Evolutionary conservation across 148 eudicot genomes (phyloP), one percentile per base, ranked within the genome.

Genomic region (Rhododendron henanense): DNA sequence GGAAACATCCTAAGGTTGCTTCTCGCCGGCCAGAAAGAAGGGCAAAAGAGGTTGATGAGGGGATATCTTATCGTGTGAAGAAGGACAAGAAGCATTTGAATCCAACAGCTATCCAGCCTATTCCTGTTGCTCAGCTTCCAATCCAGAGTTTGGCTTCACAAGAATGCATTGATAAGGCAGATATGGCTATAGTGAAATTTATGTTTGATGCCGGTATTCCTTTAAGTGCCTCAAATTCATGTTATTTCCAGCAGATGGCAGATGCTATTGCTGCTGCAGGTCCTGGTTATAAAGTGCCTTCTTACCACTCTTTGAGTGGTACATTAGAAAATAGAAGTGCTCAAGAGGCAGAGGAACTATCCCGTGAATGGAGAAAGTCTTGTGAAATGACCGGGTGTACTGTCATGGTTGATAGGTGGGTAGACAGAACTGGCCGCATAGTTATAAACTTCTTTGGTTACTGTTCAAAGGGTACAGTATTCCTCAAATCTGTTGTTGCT

Each of bases 371-470:
- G 80, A 84, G 57, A 48, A 80, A 71, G 57, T 59, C 81, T 45
- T 90, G 89, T 87, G n/a, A 55, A 15, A 44, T 45, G 25, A 80
- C 57, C 11, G 89, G 89, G 6, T 90, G 92, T 19, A 82, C 87
- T 74, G 50, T 90, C 53, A 83, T 90, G 83, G 61, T 85, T 15
- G 90, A 88, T 69, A 84, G 88, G 10, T 90, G 90, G 89, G 47
- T 23, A 53, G 88, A 83, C 59, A 47, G 44, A 28, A 76, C 23
- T 1, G 83, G 81, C 4, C 63, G 81, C 41, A 55, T 74, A 14
- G 25, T 85, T 1, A 41, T 90, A 14, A 87, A 85, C 71, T 79
- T 89, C 67, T 50, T 89, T 13, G 87, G 81, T 45, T 82, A 89
- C 71, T 87, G 82, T 41, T 83, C 88, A 19, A 37, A 41, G 55